Conservation (phyloP, 139 green algal species). For the Chlorella sorokiniana region DNA sequence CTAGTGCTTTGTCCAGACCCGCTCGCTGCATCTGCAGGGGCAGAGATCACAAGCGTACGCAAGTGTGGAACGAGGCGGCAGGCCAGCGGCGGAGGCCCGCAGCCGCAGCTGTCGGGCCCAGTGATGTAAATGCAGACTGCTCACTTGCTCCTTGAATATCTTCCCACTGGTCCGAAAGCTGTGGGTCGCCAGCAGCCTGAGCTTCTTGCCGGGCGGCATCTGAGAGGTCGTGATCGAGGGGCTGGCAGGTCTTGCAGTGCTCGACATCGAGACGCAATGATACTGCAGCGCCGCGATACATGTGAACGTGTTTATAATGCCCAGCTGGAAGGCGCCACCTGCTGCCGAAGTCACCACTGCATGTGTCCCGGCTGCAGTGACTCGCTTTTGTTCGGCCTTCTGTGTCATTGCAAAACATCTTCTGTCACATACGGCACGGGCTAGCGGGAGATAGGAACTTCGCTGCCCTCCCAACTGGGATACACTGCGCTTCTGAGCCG, state of each 20-base stretch:
- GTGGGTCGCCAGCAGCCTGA: constrained; percentile 58
- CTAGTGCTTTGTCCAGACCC: constrained; percentile 45
- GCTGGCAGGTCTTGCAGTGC: background rate
- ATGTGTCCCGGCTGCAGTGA: too few species aligned
- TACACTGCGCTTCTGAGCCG: too few species aligned
- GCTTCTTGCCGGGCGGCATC: constrained; percentile 14
- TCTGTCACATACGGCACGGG: too few species aligned
- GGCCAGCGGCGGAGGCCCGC: background rate
- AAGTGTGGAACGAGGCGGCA: background rate
- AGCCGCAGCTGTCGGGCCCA: background rate
- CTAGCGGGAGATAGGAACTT: too few species aligned
- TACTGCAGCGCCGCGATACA: too few species aligned
- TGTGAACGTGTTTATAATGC: too few species aligned
- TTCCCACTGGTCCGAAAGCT: constrained; percentile 55
- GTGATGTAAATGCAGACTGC: background rate
- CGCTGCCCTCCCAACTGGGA: too few species aligned
- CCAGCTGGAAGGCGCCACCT: too few species aligned
- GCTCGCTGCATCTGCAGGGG: constrained; percentile 42
- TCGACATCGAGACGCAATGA: background rate
- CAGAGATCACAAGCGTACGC: background rate
- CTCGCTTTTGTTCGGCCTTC: too few species aligned
- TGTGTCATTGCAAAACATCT: too few species aligned
- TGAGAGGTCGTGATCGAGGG: background rate
- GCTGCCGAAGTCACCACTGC: too few species aligned
- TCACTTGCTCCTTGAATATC: constrained; percentile 65